Base-by-base conservation (phyloP, 2,329 filamentous ascomycete species). In the Drechslera avenae region DNA sequence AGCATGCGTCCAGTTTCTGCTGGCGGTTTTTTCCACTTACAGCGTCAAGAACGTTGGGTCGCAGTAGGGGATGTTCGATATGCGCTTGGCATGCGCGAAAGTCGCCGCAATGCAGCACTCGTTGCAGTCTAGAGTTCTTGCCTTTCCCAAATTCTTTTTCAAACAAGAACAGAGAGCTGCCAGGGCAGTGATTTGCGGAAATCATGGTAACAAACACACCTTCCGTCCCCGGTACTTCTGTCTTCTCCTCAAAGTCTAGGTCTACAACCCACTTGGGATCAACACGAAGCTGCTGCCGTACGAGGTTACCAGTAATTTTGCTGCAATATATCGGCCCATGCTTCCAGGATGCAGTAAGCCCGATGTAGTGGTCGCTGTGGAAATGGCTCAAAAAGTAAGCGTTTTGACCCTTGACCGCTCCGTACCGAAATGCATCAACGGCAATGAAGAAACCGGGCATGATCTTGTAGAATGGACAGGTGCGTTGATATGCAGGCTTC, bases 301-400 rank as follows among this genome's bases (percentile, higher is more conserved):
- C 90, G 2, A 99, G 81, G 64, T 95, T 96, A 1, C 84, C 94
- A 0, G 94, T 99, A 12, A 96, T 89, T 61, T 86, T 88, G 68
- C 93, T 97, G 77, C 94, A 97, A 67, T 96, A 99, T 40, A 99
- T 97, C 0, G 92, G 93, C 0, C 94, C 94, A 69, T 99, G 92
- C 32, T 80, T 85, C 94, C 94, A 99, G 26, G 82, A 90, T 6
- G 89, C 86, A 9, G 90, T 94, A 9, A 99, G 78, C 2, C 94
- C 94, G 28, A 97, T 86, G 64, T 99, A 99, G 70, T 99, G 94
- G 69, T 99, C 94, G 66, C 91, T 97, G 73, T 99, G 94, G 62
- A 97, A 99, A 69, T 99, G 94, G 63, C 92, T 97, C 9, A 99
- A 81, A 62, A 99, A 99, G 70, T 99, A 99, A 1, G 93, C 94